phyloP scores from a whole-genome alignment of 768 basidiomycete species.

The Harrya chromipes region DNA sequence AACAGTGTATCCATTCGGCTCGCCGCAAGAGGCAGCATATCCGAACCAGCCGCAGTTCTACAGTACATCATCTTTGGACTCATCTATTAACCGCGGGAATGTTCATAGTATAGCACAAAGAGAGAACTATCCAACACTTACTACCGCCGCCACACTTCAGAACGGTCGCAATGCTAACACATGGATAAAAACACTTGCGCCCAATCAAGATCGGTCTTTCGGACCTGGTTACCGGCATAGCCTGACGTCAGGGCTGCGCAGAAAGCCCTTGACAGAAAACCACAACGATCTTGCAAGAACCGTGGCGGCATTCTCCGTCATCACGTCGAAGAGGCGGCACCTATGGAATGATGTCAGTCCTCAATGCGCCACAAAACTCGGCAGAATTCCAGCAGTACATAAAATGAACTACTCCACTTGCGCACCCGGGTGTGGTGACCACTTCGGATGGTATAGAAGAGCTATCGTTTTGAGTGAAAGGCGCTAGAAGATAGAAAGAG shows the following conservation, averaged over 20 bases:
- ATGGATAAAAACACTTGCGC: no score
- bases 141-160: background rate
- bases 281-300: slow-evolving; percentile 6
- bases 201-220: background rate
- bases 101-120: no score
- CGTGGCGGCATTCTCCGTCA: slow-evolving; percentile 1
- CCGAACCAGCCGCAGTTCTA: slow-evolving; percentile 7
- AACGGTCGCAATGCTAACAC: background rate
- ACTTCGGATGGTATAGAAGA: slow-evolving; percentile 13
- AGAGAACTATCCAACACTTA: background rate
- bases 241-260: slow-evolving; percentile 28
- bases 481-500: slow-evolving; percentile 12
- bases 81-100: background rate
- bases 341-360: slow-evolving; percentile 25
- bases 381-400: slow-evolving; percentile 10
- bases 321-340: slow-evolving; percentile 15
- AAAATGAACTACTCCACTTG: slow-evolving; percentile 16
- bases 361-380: slow-evolving; percentile 11
- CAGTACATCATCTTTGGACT: slow-evolving; percentile 2
- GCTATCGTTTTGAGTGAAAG: background rate
- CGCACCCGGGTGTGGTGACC: slow-evolving; percentile 9
- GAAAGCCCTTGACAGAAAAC: slow-evolving; percentile 16
- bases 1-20: slow-evolving; percentile 2
- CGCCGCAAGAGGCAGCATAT: slow-evolving; percentile 5
- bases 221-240: slow-evolving; percentile 1